A percentile compares a stretch with the other conserved stretches of the same genome.
These are phyloP conservation scores for Leptographium flavum DNA, from an alignment of 2,329 filamentous ascomycete genomes.

Conservation along the genomic window DNA sequence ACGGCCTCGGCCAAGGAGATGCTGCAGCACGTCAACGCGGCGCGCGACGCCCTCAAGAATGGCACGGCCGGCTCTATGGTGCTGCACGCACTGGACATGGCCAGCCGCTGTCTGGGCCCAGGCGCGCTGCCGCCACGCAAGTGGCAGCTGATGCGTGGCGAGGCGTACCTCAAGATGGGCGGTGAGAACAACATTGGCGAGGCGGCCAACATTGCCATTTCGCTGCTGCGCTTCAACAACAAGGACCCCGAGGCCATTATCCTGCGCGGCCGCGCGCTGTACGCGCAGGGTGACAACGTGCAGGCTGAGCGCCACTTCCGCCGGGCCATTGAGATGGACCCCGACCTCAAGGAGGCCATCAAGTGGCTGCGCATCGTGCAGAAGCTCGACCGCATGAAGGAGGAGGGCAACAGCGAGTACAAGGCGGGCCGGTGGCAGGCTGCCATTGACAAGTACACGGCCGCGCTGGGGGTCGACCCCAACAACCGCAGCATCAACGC, in stretches of 20 bases:
- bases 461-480: constrained; percentile 74
- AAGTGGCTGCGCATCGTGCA: constrained; percentile 83
- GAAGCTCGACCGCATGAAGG: constrained; percentile 85
- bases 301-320: constrained; percentile 89
- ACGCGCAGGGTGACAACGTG: constrained; percentile 85
- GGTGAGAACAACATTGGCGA: constrained; percentile 79
- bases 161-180: constrained; percentile 87
- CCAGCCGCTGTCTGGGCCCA: constrained; percentile 62
- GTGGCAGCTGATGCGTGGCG: constrained; percentile 85
- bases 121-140: constrained; percentile 73
- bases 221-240: constrained; percentile 68
- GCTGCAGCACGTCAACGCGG: constrained; percentile 66
- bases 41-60: constrained; percentile 59
- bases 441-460: constrained; percentile 72
- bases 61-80: constrained; percentile 83
- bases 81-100: constrained; percentile 79
- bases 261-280: constrained; percentile 73
- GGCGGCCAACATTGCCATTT: constrained; percentile 85
- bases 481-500: constrained; percentile 84
- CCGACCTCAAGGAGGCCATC: constrained; percentile 77
- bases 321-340: constrained; percentile 78
- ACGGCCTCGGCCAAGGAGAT: constrained; percentile 71
- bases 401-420: constrained; percentile 82
- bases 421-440: constrained; percentile 68
- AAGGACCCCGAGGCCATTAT: constrained; percentile 91